Base-by-base conservation (phyloP, 495 filamentous ascomycete species). In the Xylaria grammica region DNA sequence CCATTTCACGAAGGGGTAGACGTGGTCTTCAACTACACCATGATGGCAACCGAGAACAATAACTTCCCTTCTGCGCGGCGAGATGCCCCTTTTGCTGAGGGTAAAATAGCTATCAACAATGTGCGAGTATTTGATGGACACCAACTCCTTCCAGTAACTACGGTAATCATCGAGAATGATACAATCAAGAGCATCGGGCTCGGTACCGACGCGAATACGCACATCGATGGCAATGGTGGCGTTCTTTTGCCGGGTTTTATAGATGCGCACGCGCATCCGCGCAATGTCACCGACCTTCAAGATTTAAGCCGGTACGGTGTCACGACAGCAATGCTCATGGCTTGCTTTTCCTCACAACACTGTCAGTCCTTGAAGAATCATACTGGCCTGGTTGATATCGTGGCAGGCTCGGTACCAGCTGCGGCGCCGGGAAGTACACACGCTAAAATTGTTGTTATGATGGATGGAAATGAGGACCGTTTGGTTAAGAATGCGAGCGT, bases 241-340 rank as follows among this genome's bases (percentile, higher is more conserved):
- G 42, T 69, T 30, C 60, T 75, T 27, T 48, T 77, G 10, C 74
- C 74, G 0, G 74, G 74, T 3, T 44, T 77, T 13, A 75, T 77
- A 66, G 74, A 75, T 51, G 66, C 57, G 29, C 73, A 77, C 40
- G 50, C 63, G 29, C 74, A 77, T 57, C 40, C 62, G 0, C 13
- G 19, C 20, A 50, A 50, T 15, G n/a, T 71, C 20, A 36, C 42
- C 4, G 49, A 64, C 40, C 62, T 74, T 22, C 62, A 71, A 40
- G 29, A 29, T 10, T 34, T 75, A 15, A 67, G 61, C 20, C 68
- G 60, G 11, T 70, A 66, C 52, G 74, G 74, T 24, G 72, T 77
- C 4, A 74, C 74, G 3, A 75, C 74, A 3, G 69, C 68, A 6
- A 34, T 75, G 27, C 29, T 65, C 38, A 74, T 73, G 69, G 46